Base-by-base conservation (phyloP, 148 eudicot species). In the Amaranthus palmeri region DNA sequence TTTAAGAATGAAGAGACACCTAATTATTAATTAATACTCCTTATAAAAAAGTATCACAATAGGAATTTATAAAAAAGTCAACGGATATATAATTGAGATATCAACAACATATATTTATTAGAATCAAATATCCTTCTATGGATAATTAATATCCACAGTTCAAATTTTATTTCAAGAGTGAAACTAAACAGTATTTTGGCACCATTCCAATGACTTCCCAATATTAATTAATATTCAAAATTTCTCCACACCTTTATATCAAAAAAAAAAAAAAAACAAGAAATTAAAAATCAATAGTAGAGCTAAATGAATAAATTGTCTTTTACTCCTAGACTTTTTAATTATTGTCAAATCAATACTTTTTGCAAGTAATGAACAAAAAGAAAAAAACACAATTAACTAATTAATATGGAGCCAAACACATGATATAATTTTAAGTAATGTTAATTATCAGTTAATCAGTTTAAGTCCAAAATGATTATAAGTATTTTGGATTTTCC, bases 401-500 rank as follows among this genome's bases (percentile, higher is more conserved):
- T 15, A 54, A 60, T 15, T 15, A 54, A 44, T 11, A 47, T 63
- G 47, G 57, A 67, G 45, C 54, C 61, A 70, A 49, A 68, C 36
- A 47, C 66, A 56, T 0, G 36, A 25, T 25, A 25, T 25, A 25
- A 25, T 25, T 2, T 2, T 25, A 18, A 61, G 43, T 15, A 10
- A 40, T 14, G 10, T 54, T 61, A 42, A 54, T 58, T 57, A 65
- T 59, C 68, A 77, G 61, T 8, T 54, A 17, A 62, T 55, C 55
- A 25, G 60, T 78, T 45, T 13, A 68, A 68, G 15, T 72, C 72
- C 53, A 54, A 57, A 48, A 64, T 61, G 57, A 69, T 69, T 69
- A 79, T 8, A 46, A 58, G 46, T 25, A 44, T 69, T 42, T 63
- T 54, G 52, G 71, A 78, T 63, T 61, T 60, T 58, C 66, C n/a